These are phyloP conservation scores for Chlamydomonas asymmetrica DNA, from an alignment of 139 green algal genomes.

Conservation along the genomic window DNA sequence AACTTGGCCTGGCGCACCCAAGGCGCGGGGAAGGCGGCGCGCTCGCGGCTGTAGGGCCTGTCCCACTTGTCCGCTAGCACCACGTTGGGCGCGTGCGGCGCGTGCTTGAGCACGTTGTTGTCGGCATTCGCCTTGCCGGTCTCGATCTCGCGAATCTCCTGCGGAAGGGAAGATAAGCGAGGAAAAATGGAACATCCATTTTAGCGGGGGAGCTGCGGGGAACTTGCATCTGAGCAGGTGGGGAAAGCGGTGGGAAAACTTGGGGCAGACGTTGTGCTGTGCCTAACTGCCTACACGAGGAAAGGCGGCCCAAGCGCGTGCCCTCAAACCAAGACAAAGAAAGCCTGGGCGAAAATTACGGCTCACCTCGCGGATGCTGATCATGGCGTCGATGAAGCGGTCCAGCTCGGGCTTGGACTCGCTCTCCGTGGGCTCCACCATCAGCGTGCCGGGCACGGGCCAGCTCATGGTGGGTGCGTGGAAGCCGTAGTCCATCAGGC, in stretches of 20 bases:
- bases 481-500: constrained; percentile 99
- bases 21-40: constrained; percentile 87
- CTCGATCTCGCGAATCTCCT: constrained; percentile 91
- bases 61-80: constrained; percentile 86
- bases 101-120: constrained; percentile 95
- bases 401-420: constrained; percentile 84
- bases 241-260: too few relatives aligned
- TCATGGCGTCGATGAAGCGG: constrained; percentile 94
- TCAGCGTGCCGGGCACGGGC: constrained; percentile 96
- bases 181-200: not conserved
- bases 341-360: not conserved
- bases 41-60: constrained; percentile 89
- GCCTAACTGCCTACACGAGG: too few relatives aligned
- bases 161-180: too few relatives aligned
- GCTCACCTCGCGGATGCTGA: constrained; percentile 76
- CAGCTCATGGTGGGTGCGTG: constrained; percentile 99
- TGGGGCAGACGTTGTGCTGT: too few relatives aligned
- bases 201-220: not conserved
- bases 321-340: not conserved
- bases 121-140: constrained; percentile 59
- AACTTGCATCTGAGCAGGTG: too few relatives aligned
- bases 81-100: constrained; percentile 83
- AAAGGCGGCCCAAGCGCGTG: too few relatives aligned
- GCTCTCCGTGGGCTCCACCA: constrained; percentile 97
- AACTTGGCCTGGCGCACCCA: constrained; percentile 95